Base-by-base conservation (phyloP, 176 grass and related monocot species). In the Musa schizocarpa region DNA sequence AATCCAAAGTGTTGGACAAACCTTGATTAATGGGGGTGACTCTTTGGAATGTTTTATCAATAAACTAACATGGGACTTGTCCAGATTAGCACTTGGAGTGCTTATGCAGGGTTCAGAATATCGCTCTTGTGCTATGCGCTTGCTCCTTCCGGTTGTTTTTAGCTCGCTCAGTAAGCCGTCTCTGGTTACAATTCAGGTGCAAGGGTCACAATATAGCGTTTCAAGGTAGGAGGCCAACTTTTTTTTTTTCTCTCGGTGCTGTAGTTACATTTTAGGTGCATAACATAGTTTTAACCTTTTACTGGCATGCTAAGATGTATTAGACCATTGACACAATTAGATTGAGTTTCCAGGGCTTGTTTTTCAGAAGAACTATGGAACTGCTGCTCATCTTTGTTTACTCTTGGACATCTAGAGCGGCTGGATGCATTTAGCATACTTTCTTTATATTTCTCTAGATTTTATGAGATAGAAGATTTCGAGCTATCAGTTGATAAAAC, bases 281-380 rank as follows among this genome's bases (percentile, higher is more conserved):
- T 53, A 54, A 50, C 51, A 69, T 79, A 68, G 9, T 70, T 13
- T 70, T 54, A 4, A 56, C n/a, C 54, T 76, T 57, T 49, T 64
- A 19, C 34, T 81, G 58, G 8, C 12, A 29, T 69, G 16, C 54
- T 59, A 69, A 11, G 54, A 53, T 63, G 13, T 63, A 69, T 52
- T 80, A 29, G 13, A 21, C 34, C 34, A 23, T 73, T 74, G 17
- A 10, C 73, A 57, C 79, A 52, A 43, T 73, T 70, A 75, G 65
- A 78, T 77, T 76, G 25, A n/a, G 27, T 50, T 75, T 50, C 48
- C 76, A 96, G 93, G 81, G 88, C 73, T 69, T 20, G 34, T 85
- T 86, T 96, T 76, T 89, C 89, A 76, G 85, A 87, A 59, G 80
- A 81, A 34, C 57, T 88, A 68, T 96, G 93, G 93, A 82, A 83